Evolutionary conservation across 345 rosid genomes (phyloP).

Genomic region (Cardamine chenopodiifolia): DNA sequence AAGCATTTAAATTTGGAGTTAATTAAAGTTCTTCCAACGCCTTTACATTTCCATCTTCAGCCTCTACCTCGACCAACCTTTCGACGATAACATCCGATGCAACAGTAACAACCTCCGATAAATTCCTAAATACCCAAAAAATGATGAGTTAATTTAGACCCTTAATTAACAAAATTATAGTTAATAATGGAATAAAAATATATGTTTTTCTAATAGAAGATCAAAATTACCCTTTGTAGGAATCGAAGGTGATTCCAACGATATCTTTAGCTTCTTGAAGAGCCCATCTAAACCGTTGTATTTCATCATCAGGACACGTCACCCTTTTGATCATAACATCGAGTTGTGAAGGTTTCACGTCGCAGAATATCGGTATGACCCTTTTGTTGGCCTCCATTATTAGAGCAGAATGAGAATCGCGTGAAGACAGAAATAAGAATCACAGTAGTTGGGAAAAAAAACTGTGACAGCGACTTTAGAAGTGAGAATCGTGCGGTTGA

Average conservation of each 20-base stretch:
- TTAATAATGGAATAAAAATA: neutral
- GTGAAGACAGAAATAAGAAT: constrained; percentile 67
- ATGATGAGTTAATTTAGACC: neutral
- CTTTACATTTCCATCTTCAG: constrained; percentile 32
- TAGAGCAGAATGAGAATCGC: constrained; percentile 73
- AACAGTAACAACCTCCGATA: constrained; percentile 61
- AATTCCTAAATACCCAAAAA: constrained; percentile 47
- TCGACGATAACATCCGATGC: constrained; percentile 63
- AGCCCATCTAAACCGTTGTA: constrained; percentile 59
- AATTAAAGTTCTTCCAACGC: constrained; percentile 6
- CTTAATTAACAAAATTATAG: neutral
- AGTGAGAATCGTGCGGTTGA: constrained; percentile 49
- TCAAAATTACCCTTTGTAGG: constrained; percentile 57
- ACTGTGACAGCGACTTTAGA: constrained; percentile 65
- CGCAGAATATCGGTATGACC: constrained; percentile 74
- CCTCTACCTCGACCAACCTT: constrained; percentile 58
- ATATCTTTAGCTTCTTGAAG: constrained; percentile 69
- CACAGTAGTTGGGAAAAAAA: constrained; percentile 65
- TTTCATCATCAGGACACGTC: constrained; percentile 43
- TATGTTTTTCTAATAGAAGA: neutral
- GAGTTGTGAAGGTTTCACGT: constrained; percentile 74
- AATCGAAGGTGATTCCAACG: constrained; percentile 67
- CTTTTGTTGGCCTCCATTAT: constrained; percentile 67
- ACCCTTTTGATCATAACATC: constrained; percentile 40
- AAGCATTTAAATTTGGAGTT: neutral